Percentiles rank a stretch among this genome's conserved stretches.
Conservation (phyloP, 2,329 filamentous ascomycete genomes). For the Plectosphaerella cucumerina region DNA sequence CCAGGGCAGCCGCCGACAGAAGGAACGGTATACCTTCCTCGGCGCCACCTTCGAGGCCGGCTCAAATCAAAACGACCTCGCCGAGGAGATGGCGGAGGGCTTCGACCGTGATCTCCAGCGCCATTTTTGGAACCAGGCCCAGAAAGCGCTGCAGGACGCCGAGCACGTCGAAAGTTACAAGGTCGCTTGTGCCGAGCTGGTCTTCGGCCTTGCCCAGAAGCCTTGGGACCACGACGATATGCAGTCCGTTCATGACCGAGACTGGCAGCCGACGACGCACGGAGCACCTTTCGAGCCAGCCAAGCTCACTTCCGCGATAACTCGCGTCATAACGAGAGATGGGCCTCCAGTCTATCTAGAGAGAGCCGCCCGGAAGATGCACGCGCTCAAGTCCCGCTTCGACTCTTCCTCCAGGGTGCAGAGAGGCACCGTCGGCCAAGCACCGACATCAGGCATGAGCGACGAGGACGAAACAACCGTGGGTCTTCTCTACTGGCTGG, state of each 20-base stretch:
- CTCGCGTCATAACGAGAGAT: conserved; percentile 16
- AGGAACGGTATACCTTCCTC: conserved; percentile 10
- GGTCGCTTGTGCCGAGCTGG: conserved; percentile 30
- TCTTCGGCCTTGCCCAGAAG: conserved; percentile 32
- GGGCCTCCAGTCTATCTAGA: conserved; percentile 30
- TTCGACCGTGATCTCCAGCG: conserved; percentile 33
- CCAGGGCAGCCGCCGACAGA: conserved; percentile 26
- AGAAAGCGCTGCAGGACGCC: conserved; percentile 27
- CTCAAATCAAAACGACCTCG: conserved; percentile 5
- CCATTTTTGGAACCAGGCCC: conserved; percentile 32
- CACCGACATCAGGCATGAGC: conserved; percentile 2
- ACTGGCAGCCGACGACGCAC: too few relatives aligned
- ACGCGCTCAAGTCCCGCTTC: conserved; percentile 29
- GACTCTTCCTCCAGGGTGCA: conserved; percentile 14
- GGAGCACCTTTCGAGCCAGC: background rate
- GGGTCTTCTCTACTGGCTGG: conserved; percentile 52
- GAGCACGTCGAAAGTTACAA: conserved; percentile 30
- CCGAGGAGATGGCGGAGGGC: conserved; percentile 22
- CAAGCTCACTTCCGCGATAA: conserved; percentile 5
- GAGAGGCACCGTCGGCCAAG: background rate
- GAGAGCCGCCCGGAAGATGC: conserved; percentile 32
- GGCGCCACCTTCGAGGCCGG: background rate
- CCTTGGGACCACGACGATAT: conserved; percentile 12
- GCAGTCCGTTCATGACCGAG: background rate
- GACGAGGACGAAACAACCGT: conserved; percentile 36